phyloP scores from a whole-genome alignment of 805 yeast genomes.

The Candida glaebosa region DNA sequence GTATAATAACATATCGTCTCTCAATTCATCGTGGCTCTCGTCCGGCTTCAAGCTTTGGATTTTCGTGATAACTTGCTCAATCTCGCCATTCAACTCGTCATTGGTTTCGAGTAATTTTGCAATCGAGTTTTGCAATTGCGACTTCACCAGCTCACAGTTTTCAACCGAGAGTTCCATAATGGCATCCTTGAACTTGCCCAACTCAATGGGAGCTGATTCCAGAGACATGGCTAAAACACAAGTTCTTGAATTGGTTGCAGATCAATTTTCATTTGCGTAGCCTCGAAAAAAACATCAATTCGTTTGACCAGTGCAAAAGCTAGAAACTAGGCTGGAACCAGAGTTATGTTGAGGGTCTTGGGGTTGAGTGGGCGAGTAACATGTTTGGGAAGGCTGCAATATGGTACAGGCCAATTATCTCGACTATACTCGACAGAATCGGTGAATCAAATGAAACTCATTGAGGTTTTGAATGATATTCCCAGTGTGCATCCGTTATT shows the following conservation, averaged over 20 bases:
- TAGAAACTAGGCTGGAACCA: no score
- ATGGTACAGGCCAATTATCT: background rate
- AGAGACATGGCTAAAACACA: slow-evolving; percentile 17
- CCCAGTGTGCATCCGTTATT: slow-evolving; percentile 39
- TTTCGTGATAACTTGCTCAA: slow-evolving; percentile 19
- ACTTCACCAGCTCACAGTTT: slow-evolving; percentile 13
- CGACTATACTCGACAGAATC: background rate
- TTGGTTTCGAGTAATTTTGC: slow-evolving; percentile 51
- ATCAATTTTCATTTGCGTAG: background rate
- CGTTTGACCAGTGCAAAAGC: background rate
- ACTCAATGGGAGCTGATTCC: slow-evolving; percentile 20
- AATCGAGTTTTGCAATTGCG: slow-evolving; percentile 36
- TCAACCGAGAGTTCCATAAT: slow-evolving; percentile 52
- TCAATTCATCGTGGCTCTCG: slow-evolving; percentile 22
- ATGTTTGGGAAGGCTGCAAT: background rate
- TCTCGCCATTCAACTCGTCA: slow-evolving; percentile 40
- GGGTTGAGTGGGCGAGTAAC: background rate
- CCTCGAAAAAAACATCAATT: background rate
- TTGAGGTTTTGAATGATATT: slow-evolving; percentile 6
- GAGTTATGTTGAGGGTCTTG: background rate
- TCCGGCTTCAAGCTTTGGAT: slow-evolving; percentile 2
- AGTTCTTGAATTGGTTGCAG: no score
- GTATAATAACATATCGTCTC: slow-evolving; percentile 49
- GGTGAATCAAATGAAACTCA: background rate
- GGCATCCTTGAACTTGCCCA: slow-evolving; percentile 47